Base-by-base conservation (phyloP, 2,329 filamentous ascomycete genomes). In the Cladophialophora immunda region DNA sequence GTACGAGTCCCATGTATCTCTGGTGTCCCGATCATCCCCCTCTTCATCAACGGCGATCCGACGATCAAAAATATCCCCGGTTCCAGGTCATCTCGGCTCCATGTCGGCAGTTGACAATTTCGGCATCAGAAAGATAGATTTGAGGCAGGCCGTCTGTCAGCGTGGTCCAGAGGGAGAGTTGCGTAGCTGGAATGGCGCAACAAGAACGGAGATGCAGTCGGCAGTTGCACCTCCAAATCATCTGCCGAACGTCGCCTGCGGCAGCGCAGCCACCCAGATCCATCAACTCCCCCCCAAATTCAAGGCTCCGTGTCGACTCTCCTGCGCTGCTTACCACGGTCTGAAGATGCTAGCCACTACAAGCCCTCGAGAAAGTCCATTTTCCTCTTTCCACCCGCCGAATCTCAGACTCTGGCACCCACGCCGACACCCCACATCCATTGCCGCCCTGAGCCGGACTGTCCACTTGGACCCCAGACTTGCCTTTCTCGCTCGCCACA, bases 101-200 rank as follows among this genome's bases (percentile, higher is more conserved):
- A 52, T 64, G 41, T 52, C 64, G 64, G 64, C 64, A 66, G 64
- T 66, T 66, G 29, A 50, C 45, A 50, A 45, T 36, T 19, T 50
- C 38, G 30, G 41, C 27, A 32, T 47, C 58, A 58, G 30, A 4
- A 38, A 11, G 29, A n/a, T 50, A 13, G 22, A 32, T 30, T 34
- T 19, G 32, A 62, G 59, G 25, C 52, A 45, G 32, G 22, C 36
- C 7, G 7, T 11, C n/a, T 9, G 55, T 27, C 30, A 58, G 22
- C 55, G 30, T 27, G 34, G 17, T 27, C 22, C 30, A 38, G 8
- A 25, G 38, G 17, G 3, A 17, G 22, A 25, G 22, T 25, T 15
- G 36, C n/a, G 38, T 4, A n/a, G 38, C 38, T 13, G 38, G 38
- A 41, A 47, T 47, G 41, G 41, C 11, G 36, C 38, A 11, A 25